Evolutionary conservation across 352 stramenopile genomes (phyloP), one percentile per base, ranked within the genome.

Genomic region (Pelagophyceae sp.): DNA sequence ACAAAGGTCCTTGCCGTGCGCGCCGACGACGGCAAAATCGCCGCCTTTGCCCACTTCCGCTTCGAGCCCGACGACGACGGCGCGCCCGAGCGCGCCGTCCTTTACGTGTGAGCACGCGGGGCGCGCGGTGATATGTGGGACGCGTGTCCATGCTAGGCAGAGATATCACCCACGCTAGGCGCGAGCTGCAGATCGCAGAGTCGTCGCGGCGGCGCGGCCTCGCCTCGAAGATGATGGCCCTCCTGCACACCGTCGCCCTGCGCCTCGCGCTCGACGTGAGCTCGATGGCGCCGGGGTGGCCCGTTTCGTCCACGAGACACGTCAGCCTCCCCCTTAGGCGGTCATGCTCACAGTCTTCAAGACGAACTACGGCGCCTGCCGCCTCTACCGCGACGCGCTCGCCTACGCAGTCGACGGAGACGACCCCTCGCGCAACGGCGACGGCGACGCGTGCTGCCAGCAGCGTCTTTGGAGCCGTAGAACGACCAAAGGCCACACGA

Each of bases 331-430:
- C n/a, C n/a, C n/a, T n/a, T n/a, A n/a, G n/a, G n/a, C 95, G 79
- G 86, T 97, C 38, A 85, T 98, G 76, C 85, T 98, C 69, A 98
- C 93, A 0, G 93, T 97, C 31, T 98, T 98, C 78, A 95, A 96
- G 82, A 80, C 72, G 5, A 97, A 97, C 81, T 71, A 79, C 19
- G 74, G 77, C 6, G 93, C 93, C 20, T 89, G 96, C 84, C 79
- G 77, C 33, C 97, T 98, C 83, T 98, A 98, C 83, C 84, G 80
- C 67, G 77, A 90, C 33, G 91, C 85, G 45, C 77, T 97, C 80
- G 84, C 85, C 37, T 98, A 96, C 80, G 71, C 75, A n/a, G 87
- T 97, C 35, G 93, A 97, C 80, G 88, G 94, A 79, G 94, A 85
- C 35, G 96, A 92, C 71, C 93, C 93, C 5, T 95, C 89, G 77